Evolutionary conservation across 805 yeast genomes (phyloP).

Genomic region (Schizosaccharomyces japonicus): DNA sequence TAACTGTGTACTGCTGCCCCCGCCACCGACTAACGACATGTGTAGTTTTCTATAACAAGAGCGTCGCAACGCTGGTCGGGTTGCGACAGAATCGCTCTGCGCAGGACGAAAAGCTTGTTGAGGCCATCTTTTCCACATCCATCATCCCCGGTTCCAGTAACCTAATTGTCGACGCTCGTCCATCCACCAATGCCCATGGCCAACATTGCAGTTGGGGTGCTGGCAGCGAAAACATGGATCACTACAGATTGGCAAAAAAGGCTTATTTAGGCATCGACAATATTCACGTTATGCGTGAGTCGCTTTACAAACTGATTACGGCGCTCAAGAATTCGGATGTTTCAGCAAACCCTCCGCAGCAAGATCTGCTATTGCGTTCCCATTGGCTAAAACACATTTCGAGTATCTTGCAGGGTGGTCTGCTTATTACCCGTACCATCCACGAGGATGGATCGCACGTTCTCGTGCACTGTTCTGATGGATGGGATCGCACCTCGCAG

Average conservation of each 20-base stretch:
- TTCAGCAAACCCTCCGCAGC: slow-evolving; percentile 27
- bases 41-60: slow-evolving; percentile 54
- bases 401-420: slow-evolving; percentile 49
- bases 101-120: slow-evolving; percentile 69
- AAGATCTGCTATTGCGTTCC: slow-evolving; percentile 34
- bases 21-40: not conserved
- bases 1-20: not conserved
- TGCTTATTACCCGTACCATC: slow-evolving; percentile 55
- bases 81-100: slow-evolving; percentile 63
- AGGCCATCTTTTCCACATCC: slow-evolving; percentile 48
- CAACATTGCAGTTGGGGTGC: slow-evolving; percentile 94
- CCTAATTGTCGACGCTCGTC: slow-evolving; percentile 74
- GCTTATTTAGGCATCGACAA: slow-evolving; percentile 79
- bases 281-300: slow-evolving; percentile 83
- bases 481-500: slow-evolving; percentile 95
- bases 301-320: slow-evolving; percentile 25
- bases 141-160: slow-evolving; percentile 22
- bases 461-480: slow-evolving; percentile 85
- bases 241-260: slow-evolving; percentile 47
- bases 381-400: slow-evolving; percentile 61
- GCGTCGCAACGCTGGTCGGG: slow-evolving; percentile 82
- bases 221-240: slow-evolving; percentile 85
- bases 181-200: slow-evolving; percentile 83
- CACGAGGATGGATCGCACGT: slow-evolving; percentile 64
- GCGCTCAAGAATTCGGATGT: slow-evolving; percentile 44